Conservation (phyloP, 495 filamentous ascomycete species). For the Amorphotheca resinae region DNA sequence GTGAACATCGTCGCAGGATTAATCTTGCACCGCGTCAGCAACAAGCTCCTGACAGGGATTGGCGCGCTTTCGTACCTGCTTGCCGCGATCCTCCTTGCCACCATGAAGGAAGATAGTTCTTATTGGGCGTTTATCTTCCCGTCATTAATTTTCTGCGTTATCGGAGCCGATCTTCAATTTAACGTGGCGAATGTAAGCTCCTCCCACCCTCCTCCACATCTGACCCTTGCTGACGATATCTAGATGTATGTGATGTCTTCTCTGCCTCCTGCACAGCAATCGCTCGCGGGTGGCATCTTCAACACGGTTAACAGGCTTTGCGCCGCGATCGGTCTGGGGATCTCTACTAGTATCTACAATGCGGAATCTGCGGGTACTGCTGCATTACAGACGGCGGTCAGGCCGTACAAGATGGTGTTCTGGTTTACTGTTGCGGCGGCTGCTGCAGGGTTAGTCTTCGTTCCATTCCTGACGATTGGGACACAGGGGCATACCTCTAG, state of each 20-base stretch:
- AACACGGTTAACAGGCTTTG: conserved; percentile 43
- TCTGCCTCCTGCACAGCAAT: conserved; percentile 41
- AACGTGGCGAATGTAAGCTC: conserved; percentile 45
- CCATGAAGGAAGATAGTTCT: conserved; percentile 22
- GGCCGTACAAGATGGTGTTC: conserved; percentile 35
- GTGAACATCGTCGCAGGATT: conserved; percentile 37
- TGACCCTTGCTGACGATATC: neutral
- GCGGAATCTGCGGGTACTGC: conserved; percentile 22
- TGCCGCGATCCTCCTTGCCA: conserved; percentile 31
- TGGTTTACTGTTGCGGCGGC: conserved; percentile 44
- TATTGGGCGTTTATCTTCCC: conserved; percentile 51
- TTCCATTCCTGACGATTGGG: conserved; percentile 31
- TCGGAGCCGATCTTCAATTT: conserved; percentile 49
- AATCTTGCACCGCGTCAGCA: conserved; percentile 36
- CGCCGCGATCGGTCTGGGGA: conserved; percentile 38
- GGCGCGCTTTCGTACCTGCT: conserved; percentile 32
- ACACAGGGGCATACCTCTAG: conserved; percentile 29
- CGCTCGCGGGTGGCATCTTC: conserved; percentile 45
- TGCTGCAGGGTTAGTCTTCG: conserved; percentile 28
- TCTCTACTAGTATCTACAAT: conserved; percentile 37
- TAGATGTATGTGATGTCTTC: conserved; percentile 43
- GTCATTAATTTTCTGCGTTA: conserved; percentile 36
- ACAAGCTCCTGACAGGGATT: conserved; percentile 35
- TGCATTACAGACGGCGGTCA: conserved; percentile 25
- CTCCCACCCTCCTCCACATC: conserved; percentile 14